Conservation (phyloP, 106 monocot genomes). For the Allium cepa region DNA sequence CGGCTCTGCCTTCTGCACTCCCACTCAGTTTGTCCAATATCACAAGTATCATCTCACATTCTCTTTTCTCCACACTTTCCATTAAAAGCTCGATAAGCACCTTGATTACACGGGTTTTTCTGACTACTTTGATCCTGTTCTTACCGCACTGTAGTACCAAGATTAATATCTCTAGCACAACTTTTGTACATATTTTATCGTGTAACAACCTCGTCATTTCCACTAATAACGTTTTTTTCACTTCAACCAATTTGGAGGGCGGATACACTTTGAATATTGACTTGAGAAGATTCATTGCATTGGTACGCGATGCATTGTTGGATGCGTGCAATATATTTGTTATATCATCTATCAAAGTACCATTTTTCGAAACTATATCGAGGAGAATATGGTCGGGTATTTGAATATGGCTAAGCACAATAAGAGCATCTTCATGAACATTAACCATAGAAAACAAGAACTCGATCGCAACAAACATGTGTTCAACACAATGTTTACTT, state of each 20-base stretch:
- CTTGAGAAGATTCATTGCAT: constrained; percentile 5
- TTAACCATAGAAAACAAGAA: constrained; percentile 29
- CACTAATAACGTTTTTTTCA: not conserved
- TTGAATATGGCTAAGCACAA: constrained; percentile 33
- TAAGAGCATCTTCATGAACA: constrained; percentile 33
- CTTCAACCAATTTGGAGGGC: not conserved
- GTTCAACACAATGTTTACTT: constrained; percentile 21
- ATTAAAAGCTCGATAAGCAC: constrained; percentile 16
- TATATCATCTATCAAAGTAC: constrained; percentile 23
- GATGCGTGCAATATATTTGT: constrained; percentile 16
- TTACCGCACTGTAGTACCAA: not conserved
- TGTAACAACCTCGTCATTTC: not conserved
- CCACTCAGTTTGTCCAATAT: constrained; percentile 44
- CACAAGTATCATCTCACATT: constrained; percentile 37
- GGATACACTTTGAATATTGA: not conserved
- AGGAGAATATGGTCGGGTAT: constrained; percentile 25
- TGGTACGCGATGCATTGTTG: constrained; percentile 12
- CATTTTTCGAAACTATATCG: constrained; percentile 13
- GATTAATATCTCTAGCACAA: constrained; percentile 1
- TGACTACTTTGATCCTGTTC: constrained; percentile 7
- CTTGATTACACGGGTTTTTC: not conserved
- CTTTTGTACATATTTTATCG: constrained; percentile 5
- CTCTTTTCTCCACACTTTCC: constrained; percentile 4
- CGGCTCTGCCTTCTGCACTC: constrained; percentile 23
- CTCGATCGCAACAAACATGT: constrained; percentile 18